These are phyloP conservation scores for Friedmanniomyces endolithicus DNA, from an alignment of 495 filamentous ascomycete species.

Conservation along the genomic window DNA sequence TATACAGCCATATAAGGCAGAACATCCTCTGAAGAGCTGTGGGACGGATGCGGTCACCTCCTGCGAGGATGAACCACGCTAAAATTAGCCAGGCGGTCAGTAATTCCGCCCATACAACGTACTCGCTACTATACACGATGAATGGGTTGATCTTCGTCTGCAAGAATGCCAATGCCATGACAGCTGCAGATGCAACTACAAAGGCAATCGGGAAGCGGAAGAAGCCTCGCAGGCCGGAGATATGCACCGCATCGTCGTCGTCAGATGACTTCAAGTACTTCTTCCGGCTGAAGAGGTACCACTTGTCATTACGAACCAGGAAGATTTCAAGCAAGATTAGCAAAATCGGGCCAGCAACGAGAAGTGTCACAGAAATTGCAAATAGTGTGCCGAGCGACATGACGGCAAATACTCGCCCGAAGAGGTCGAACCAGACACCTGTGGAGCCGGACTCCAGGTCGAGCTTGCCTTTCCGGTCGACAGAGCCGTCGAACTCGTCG, in stretches of 20 bases:
- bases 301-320: conserved; percentile 55
- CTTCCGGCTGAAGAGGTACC: conserved; percentile 61
- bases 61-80: conserved; percentile 74
- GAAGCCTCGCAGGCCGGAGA: conserved; percentile 68
- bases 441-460: conserved; percentile 53
- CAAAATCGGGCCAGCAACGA: conserved; percentile 62
- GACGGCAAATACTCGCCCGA: conserved; percentile 67
- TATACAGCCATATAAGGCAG: conserved; percentile 70
- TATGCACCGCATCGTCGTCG: conserved; percentile 45
- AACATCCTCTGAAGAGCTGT: conserved; percentile 76
- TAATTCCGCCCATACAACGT: conserved; percentile 67
- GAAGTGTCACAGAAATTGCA: conserved; percentile 68
- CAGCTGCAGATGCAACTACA: conserved; percentile 51
- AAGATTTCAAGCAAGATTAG: conserved; percentile 55
- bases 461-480: conserved; percentile 48
- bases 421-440: conserved; percentile 91
- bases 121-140: conserved; percentile 75
- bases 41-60: conserved; percentile 70
- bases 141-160: conserved; percentile 72
- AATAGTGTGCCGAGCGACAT: conserved; percentile 72
- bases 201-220: conserved; percentile 75
- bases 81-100: conserved; percentile 65
- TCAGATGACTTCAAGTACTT: conserved; percentile 42
- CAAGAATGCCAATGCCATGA: conserved; percentile 63
- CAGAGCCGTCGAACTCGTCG: conserved; percentile 50